Evolutionary conservation across 352 stramenopile species (phyloP), one percentile per base, ranked within the genome.

Genomic region (Globisporangium middletonii): DNA sequence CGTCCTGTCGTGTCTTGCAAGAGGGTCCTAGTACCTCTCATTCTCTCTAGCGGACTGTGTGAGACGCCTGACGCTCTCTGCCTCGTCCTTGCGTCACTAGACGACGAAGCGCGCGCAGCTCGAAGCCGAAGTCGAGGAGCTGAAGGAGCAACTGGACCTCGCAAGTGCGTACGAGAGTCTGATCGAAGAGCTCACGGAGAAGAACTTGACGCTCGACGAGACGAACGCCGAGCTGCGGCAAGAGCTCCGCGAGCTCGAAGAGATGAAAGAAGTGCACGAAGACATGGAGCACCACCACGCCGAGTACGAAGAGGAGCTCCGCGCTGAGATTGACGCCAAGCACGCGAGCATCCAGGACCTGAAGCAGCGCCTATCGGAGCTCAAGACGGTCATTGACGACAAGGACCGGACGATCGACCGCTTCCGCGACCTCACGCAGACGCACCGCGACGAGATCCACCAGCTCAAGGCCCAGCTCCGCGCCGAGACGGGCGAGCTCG

Each of bases 201-300:
- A 94, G 57, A 96, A 96, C 41, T 42, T 96, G 51, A 87, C 73
- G 7, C 65, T 96, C 1, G 85, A 83, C 6, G 86, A 96, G 15
- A 87, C 88, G 56, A 65, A 94, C 2, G 83, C 84, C 0, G 86
- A 94, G 37, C 51, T 94, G 15, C 79, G 89, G 54, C 73, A 75
- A 13, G 85, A 76, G 0, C 79, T 94, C 15, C 65, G 73, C 26
- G 90, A 83, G 23, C 67, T 94, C 19, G 86, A 96, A 51, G 81
- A 79, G 2, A 63, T 96, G 28, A 86, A 87, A 30, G 84, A 94
- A 43, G 74, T 96, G 65, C 83, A 79, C 23, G 84, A 96, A 53
- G 86, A 96, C 64, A 88, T 96, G 70, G 86, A 96, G 63, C 84
- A 96, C 59, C 86, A 96, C 55, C 84, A 94, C 53, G 79, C 67